Percentiles rank a stretch among this genome's conserved stretches.
Conservation (phyloP, 768 basidiomycete species). For the Agrocybe chaxingu region DNA sequence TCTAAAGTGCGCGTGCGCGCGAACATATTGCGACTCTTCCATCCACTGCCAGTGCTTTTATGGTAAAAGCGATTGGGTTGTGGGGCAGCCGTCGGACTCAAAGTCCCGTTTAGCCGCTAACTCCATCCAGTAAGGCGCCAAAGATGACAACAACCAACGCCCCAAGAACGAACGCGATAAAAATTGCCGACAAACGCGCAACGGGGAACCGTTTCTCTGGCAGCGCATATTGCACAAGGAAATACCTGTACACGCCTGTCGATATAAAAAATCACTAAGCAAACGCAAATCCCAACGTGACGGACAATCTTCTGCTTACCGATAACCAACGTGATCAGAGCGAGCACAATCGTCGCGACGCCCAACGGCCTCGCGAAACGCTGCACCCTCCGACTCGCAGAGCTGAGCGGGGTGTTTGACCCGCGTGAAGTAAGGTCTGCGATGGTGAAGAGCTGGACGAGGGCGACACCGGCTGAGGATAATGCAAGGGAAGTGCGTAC, state of each 20-base stretch:
- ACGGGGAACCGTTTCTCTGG: background rate
- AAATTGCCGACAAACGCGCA: background rate
- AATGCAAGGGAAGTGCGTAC: too few species aligned
- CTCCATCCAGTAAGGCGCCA: background rate
- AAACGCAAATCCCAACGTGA: background rate
- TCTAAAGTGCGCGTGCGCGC: too few species aligned
- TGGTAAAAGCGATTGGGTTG: too few species aligned
- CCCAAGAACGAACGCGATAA: background rate
- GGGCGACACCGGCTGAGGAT: background rate
- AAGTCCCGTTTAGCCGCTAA: background rate
- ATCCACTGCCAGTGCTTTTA: too few species aligned
- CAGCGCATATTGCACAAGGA: background rate
- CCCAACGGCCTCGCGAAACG: constrained; percentile 18
- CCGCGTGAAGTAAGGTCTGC: constrained; percentile 13
- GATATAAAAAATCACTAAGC: background rate
- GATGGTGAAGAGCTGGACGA: constrained; percentile 23
- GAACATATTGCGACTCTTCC: too few species aligned
- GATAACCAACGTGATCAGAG: constrained; percentile 14
- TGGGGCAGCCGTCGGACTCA: too few species aligned
- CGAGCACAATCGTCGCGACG: constrained; percentile 12
- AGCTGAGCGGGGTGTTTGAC: background rate
- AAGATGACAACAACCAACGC: background rate
- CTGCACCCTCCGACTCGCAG: constrained; percentile 9
- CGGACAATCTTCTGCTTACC: constrained; percentile 12
- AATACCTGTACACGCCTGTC: constrained; percentile 17